These are phyloP conservation scores for Spizellomyces punctatus DNA, from an alignment of 192 early-diverging fungal genomes.

Conservation along the genomic window DNA sequence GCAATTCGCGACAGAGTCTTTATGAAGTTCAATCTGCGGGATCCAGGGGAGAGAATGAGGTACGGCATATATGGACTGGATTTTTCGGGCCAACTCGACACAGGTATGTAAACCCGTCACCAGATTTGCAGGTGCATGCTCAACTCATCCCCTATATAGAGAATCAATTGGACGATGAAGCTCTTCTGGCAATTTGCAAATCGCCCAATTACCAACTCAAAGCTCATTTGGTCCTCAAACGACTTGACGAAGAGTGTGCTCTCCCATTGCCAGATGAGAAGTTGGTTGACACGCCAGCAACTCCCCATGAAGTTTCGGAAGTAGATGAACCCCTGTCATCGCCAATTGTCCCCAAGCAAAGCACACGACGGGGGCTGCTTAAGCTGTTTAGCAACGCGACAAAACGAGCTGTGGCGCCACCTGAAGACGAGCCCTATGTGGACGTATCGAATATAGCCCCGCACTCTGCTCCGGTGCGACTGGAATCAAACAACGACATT, in stretches of 20 bases:
- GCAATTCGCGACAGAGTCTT: conserved; percentile 74
- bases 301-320: not conserved
- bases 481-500: not conserved
- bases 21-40: conserved; percentile 74
- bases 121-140: not conserved
- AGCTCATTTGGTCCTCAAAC: conserved; percentile 19
- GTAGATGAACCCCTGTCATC: not conserved
- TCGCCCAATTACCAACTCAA: conserved; percentile 17
- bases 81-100: conserved; percentile 8
- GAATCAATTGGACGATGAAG: conserved; percentile 4
- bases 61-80: conserved; percentile 25
- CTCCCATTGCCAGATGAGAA: conserved; percentile 3
- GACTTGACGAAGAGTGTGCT: not conserved
- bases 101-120: not conserved
- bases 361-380: not conserved
- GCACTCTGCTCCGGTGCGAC: not conserved
- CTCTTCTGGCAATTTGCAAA: conserved; percentile 9
- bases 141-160: not conserved
- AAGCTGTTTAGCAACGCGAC: conserved; percentile 2
- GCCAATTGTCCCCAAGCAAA: not conserved
- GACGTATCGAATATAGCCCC: not conserved
- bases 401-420: not conserved
- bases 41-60: conserved; percentile 2
- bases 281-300: not conserved
- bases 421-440: not conserved